Conservation (phyloP, 306 rosid genomes). For the Potentilla sterilis region DNA sequence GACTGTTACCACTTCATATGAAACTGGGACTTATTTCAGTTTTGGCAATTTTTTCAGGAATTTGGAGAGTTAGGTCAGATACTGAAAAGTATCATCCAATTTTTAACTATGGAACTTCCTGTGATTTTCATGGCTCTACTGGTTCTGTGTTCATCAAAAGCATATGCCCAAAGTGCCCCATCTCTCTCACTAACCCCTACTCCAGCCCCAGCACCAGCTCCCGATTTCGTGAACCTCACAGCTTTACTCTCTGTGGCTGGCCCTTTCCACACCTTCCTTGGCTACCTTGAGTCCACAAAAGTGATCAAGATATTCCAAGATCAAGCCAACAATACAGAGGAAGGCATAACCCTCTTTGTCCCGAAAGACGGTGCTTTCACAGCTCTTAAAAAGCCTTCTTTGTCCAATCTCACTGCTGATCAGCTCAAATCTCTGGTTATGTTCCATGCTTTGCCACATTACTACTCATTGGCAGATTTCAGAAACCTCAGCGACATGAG, state of each 20-base stretch:
- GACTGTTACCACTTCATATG: constrained; percentile 7
- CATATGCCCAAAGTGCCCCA: constrained; percentile 60
- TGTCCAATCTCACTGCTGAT: constrained; percentile 61
- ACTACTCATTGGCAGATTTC: constrained; percentile 76
- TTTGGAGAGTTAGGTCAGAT: constrained; percentile 44
- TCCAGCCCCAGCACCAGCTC: constrained; percentile 91
- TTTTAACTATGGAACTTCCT: constrained; percentile 49
- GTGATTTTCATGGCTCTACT: constrained; percentile 44
- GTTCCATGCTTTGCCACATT: constrained; percentile 86
- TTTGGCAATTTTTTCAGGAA: constrained; percentile 46
- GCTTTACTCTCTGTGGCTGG: constrained; percentile 77
- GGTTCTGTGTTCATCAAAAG: constrained; percentile 44
- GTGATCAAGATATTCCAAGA: constrained; percentile 80
- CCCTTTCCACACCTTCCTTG: constrained; percentile 82
- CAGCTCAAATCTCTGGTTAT: constrained; percentile 67
- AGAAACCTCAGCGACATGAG: constrained; percentile 52
- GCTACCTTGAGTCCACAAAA: constrained; percentile 69
- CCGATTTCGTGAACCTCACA: constrained; percentile 64
- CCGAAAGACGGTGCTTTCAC: constrained; percentile 69
- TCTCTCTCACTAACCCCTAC: constrained; percentile 61
- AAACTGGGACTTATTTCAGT: constrained; percentile 32
- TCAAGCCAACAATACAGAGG: constrained; percentile 92
- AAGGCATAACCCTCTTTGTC: constrained; percentile 87
- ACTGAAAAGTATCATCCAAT: constrained; percentile 11
- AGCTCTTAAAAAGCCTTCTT: constrained; percentile 54